These are phyloP conservation scores for Penicillium janthinellum DNA, from an alignment of 2,329 filamentous ascomycete species.

Conservation along the genomic window DNA sequence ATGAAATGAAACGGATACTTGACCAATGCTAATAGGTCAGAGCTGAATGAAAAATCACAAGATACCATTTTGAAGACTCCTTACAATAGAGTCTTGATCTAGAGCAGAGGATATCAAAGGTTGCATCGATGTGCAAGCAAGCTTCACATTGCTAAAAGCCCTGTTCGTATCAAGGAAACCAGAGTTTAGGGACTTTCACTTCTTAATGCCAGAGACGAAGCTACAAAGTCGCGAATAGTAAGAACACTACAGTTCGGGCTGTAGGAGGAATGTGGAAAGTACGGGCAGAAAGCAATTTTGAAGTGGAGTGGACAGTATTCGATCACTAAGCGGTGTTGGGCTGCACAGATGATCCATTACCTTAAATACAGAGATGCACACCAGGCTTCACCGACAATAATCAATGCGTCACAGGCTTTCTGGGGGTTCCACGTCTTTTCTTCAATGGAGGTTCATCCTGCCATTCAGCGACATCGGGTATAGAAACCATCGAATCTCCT, in stretches of 20 bases:
- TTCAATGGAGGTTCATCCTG: constrained; percentile 39
- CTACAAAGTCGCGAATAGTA: too few relatives aligned
- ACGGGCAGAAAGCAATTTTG: too few relatives aligned
- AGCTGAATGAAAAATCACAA: neutral
- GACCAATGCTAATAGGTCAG: constrained; percentile 30
- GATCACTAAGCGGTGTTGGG: too few relatives aligned
- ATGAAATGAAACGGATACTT: constrained; percentile 54
- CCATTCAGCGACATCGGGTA: constrained; percentile 22
- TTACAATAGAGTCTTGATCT: neutral
- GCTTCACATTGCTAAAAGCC: neutral
- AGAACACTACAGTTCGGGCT: too few relatives aligned
- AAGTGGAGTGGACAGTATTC: too few relatives aligned
- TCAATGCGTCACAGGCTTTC: constrained; percentile 13
- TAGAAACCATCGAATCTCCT: constrained; percentile 21
- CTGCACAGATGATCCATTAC: neutral
- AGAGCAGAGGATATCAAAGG: neutral
- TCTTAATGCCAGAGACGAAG: too few relatives aligned
- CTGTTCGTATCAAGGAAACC: neutral
- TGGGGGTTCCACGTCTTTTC: constrained; percentile 35
- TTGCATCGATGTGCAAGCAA: constrained; percentile 2
- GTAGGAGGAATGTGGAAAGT: too few relatives aligned
- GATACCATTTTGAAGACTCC: neutral
- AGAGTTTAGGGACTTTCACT: too few relatives aligned
- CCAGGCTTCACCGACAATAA: neutral
- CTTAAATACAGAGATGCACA: neutral